Evolutionary conservation across 306 rosid genomes (phyloP).

Genomic region (Trifolium fragiferum): DNA sequence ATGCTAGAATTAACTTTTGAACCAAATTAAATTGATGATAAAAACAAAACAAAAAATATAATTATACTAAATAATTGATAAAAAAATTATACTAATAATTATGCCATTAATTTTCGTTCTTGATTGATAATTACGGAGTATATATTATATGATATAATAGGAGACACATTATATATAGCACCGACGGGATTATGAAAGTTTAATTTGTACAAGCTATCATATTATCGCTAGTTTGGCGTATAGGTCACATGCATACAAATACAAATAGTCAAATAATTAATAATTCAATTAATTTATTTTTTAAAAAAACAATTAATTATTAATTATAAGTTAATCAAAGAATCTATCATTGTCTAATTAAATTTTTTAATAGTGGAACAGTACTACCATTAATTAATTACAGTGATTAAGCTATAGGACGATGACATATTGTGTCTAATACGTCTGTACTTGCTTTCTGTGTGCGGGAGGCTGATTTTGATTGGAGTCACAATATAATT

Average conservation of each 20-base stretch:
- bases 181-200: slow-evolving; percentile 21
- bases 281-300: background rate
- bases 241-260: background rate
- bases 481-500: slow-evolving; percentile 29
- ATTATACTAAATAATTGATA: too few relatives aligned
- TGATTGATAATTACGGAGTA: background rate
- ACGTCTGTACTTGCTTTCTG: slow-evolving; percentile 30
- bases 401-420: slow-evolving; percentile 28
- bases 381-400: slow-evolving; percentile 19
- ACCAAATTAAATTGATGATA: too few relatives aligned
- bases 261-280: background rate
- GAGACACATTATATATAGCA: background rate
- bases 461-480: slow-evolving; percentile 39
- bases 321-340: background rate
- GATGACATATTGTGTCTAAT: slow-evolving; percentile 35
- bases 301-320: background rate
- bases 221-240: slow-evolving; percentile 14
- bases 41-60: too few relatives aligned
- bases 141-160: too few relatives aligned
- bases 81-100: too few relatives aligned
- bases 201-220: slow-evolving; percentile 11
- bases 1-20: too few relatives aligned
- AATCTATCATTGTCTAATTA: slow-evolving; percentile 5
- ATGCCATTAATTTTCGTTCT: too few relatives aligned
- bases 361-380: slow-evolving; percentile 1